Evolutionary conservation across 2,329 filamentous ascomycete genomes (phyloP).

Genomic region (Xylaria sp.): DNA sequence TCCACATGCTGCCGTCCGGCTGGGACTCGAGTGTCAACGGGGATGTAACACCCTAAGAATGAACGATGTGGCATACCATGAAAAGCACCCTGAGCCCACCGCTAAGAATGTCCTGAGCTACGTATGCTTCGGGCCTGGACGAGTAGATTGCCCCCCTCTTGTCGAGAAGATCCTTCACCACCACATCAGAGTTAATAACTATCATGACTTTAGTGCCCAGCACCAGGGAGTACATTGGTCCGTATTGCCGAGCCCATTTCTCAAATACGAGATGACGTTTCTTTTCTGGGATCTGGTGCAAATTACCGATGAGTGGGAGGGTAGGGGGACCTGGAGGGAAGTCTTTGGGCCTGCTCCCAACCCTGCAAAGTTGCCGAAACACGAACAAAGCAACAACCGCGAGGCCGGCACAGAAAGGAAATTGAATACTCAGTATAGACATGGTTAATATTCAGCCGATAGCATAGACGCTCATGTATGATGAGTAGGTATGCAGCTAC

Average conservation of each 20-base stretch:
- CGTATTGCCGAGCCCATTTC: slow-evolving; percentile 54
- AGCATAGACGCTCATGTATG: no score
- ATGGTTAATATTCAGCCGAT: no score
- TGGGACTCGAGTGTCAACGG: no score
- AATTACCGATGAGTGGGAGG: slow-evolving; percentile 53
- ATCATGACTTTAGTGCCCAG: slow-evolving; percentile 50
- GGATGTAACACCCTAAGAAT: no score
- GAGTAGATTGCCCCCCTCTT: slow-evolving; percentile 53
- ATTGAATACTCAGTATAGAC: no score
- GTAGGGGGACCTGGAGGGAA: slow-evolving; percentile 55
- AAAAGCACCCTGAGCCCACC: slow-evolving; percentile 15
- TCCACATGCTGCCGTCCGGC: slow-evolving; percentile 35
- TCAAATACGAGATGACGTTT: slow-evolving; percentile 49
- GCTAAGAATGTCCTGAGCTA: slow-evolving; percentile 39
- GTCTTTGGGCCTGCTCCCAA: slow-evolving; percentile 33
- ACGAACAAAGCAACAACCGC: no score
- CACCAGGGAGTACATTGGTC: slow-evolving; percentile 52
- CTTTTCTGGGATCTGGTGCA: slow-evolving; percentile 49
- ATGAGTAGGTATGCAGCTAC: no score
- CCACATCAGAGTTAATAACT: slow-evolving; percentile 47
- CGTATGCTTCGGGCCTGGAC: slow-evolving; percentile 44
- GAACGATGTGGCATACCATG: no score
- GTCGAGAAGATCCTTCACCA: slow-evolving; percentile 55
- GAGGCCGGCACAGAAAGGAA: no score
- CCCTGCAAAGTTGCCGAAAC: no score